Percentiles rank a stretch among this genome's conserved stretches.
Conservation (phyloP, 129 eudicot genomes). For the Flaveria ramosissima region DNA sequence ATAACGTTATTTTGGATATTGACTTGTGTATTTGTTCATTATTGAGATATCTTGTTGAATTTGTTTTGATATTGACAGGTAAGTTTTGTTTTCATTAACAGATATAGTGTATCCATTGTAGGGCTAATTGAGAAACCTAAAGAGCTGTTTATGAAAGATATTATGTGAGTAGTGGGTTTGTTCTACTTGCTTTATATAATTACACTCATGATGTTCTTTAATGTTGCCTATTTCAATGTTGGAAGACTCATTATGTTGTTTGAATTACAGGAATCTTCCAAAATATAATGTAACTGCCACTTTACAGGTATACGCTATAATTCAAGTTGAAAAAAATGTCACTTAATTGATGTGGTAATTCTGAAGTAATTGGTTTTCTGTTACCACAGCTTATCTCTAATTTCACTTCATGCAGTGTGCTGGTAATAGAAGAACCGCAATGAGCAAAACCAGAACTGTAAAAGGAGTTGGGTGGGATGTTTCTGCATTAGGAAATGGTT, state of each 20-base stretch:
- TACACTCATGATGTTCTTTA: background rate
- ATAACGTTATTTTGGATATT: background rate
- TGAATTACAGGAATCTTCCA: slow-evolving; percentile 77
- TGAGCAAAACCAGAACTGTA: slow-evolving; percentile 89
- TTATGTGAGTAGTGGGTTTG: slow-evolving; percentile 51
- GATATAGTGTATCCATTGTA: slow-evolving; percentile 62
- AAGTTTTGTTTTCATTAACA: slow-evolving; percentile 32
- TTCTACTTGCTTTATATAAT: background rate
- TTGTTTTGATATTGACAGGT: slow-evolving; percentile 2
- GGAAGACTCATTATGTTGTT: slow-evolving; percentile 9
- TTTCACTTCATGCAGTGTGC: slow-evolving; percentile 66
- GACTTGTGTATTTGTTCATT: slow-evolving; percentile 17
- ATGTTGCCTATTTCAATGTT: background rate
- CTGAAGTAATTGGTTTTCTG: background rate
- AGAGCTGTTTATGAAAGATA: slow-evolving; percentile 75
- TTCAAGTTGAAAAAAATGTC: background rate
- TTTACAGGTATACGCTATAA: slow-evolving; percentile 60
- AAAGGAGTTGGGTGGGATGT: slow-evolving; percentile 99
- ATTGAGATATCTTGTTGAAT: background rate
- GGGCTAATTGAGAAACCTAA: slow-evolving; percentile 58
- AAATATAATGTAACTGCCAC: slow-evolving; percentile 81
- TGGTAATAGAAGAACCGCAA: slow-evolving; percentile 97
- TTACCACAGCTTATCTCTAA: slow-evolving; percentile 1
- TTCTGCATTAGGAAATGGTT: slow-evolving; percentile 94
- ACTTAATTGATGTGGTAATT: background rate